Base-by-base conservation (phyloP, 805 yeast genomes). In the Schwanniomyces polymorphus region DNA sequence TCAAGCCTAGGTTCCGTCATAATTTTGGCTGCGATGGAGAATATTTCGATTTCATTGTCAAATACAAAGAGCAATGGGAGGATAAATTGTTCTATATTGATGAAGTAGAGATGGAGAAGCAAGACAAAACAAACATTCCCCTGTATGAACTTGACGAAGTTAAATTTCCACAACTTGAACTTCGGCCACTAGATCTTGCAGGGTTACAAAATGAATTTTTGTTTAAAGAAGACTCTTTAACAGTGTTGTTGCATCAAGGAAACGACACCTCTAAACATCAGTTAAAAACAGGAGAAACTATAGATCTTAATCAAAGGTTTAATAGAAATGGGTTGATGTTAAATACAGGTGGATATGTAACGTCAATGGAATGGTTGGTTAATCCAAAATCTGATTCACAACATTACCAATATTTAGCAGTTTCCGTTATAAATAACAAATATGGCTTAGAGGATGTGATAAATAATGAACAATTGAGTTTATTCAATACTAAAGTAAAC, bases 311-410 rank as follows among this genome's bases (percentile, higher is more conserved):
- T 10, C 21, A 26, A 4, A 1, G 8, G 3, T 14, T 41, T 5
- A 38, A 31, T 10, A 63, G 78, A 26, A 62, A 58, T 14, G 79
- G 79, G 0, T 56, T 69, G 8, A 64, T 79, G 2, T 42, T 78
- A 14, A 79, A 80, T 53, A 65, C 74, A 0, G 86, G 87, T 0
- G 80, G 81, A 0, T 61, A 74, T 7, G 66, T 82, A 0, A 76
- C 86, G 0, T 76, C 80, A 17, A 56, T 78, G 47, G 75, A 77
- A 8, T 85, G 89, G 89, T 54, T 73, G 5, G 71, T 68, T 1
- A 61, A 51, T 46, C 44, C 62, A 29, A n/a, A 50, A 21, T 44
- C 39, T 2, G 43, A 27, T 1, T 27, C 50, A 1, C 52, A 46
- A 6, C 43, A 46, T 7, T 31, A 31, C 7, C 80, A 75, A 46